Percentiles rank a stretch among this genome's conserved stretches.
Conservation (phyloP, 1,139 yeast genomes). For the Zygoascus meyerae region DNA sequence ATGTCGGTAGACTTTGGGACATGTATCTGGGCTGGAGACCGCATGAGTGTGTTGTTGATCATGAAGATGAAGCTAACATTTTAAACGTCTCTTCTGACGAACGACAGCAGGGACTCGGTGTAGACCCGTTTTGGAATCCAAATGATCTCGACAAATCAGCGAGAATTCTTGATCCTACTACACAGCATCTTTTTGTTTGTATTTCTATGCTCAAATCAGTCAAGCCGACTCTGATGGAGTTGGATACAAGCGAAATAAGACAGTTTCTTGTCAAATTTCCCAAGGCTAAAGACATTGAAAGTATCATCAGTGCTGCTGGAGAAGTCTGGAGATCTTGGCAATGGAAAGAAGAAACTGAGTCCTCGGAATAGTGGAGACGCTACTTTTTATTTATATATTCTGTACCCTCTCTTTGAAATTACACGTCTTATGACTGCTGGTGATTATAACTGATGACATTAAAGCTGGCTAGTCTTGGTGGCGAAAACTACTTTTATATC, state of each 20-base stretch:
- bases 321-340: constrained; percentile 86
- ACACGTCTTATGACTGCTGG: neutral
- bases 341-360: constrained; percentile 39
- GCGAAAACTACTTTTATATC: no score
- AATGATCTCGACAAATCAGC: constrained; percentile 22
- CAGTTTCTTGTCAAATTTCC: constrained; percentile 62
- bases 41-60: constrained; percentile 30
- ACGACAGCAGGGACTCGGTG: constrained; percentile 20
- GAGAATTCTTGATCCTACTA: constrained; percentile 66
- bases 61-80: constrained; percentile 13
- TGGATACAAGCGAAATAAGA: constrained; percentile 84
- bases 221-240: constrained; percentile 70
- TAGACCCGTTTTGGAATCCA: constrained; percentile 34
- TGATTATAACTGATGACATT: neutral
- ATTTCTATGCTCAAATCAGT: constrained; percentile 76
- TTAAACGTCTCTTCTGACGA: constrained; percentile 11
- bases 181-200: constrained; percentile 69
- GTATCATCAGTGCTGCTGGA: constrained; percentile 71
- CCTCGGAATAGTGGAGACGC: constrained; percentile 1
- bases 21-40: constrained; percentile 62
- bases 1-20: constrained; percentile 90
- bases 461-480: no score
- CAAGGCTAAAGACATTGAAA: constrained; percentile 52
- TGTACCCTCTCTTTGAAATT: no score
- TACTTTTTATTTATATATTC: neutral